Base-by-base conservation (phyloP, 495 filamentous ascomycete genomes). In the Lepidopterella palustris region DNA sequence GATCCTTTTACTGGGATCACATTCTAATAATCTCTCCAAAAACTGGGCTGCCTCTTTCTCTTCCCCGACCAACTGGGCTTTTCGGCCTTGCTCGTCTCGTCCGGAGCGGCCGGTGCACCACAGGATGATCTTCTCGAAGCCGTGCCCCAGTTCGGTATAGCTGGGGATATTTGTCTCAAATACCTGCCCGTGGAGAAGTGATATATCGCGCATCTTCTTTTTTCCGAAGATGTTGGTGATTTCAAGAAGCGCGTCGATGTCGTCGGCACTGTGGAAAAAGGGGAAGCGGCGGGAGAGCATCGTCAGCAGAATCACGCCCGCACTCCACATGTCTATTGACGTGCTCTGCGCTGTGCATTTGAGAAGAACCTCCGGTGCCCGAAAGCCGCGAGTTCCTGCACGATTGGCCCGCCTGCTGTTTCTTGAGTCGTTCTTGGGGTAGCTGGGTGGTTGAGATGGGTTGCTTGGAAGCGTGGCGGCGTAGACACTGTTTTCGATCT, bases 301-400 rank as follows among this genome's bases (percentile, higher is more conserved):
- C 1, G 93, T 97, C 11, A 98, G 76, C 1, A 98, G 82, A 58
- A 97, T 95, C 6, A 98, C 90, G 21, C 93, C 93, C 0, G 85
- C 91, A 13, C 90, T 96, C 93, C 93, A 98, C 67, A 98, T 87
- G 71, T 98, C 93, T 63, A 98, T 92, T 24, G 65, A 63, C 6
- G 87, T 90, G n/a, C 87, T 96, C 72, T 98, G 93, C 40, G 87
- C 86, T 0, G 95, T 97, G 72, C 93, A 98, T 73, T 98, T 98
- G 73, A 98, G 87, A 0, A 98, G 81, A 15, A 98, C 93, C 71
- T 98, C 93, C 42, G 93, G 93, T 0, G 93, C 95, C 24, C 93
- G 87, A 72, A 98, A 98, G 1, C 93, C 93, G 62, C 93, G 79
- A 13, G 93, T 98, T n/a, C 93, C 93, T 13, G 93, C 93, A 50